Evolutionary conservation across 1,284 basidiomycete genomes (phyloP).

Genomic region (Puccinia polysora): DNA sequence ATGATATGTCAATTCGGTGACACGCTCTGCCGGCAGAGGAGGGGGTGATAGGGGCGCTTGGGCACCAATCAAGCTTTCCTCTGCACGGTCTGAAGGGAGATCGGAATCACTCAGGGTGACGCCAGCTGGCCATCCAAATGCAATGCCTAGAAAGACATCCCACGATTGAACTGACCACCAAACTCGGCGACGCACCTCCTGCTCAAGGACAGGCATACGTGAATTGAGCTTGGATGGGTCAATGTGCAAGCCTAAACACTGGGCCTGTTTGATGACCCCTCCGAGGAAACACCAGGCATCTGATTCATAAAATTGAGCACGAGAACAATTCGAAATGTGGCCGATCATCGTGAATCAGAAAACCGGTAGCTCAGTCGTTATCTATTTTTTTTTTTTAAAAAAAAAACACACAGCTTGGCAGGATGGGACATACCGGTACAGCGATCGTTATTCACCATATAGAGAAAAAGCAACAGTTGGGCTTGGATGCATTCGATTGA

Average conservation of each 20-base stretch:
- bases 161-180: slow-evolving; percentile 43
- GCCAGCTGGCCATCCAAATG: slow-evolving; percentile 42
- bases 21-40: slow-evolving; percentile 19
- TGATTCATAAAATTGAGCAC: neutral
- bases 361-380: no score
- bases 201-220: slow-evolving; percentile 13
- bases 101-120: slow-evolving; percentile 39
- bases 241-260: slow-evolving; percentile 42
- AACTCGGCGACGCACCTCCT: slow-evolving; percentile 34
- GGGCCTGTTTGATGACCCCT: slow-evolving; percentile 39
- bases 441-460: slow-evolving; percentile 42
- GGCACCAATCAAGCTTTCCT: slow-evolving; percentile 36
- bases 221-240: slow-evolving; percentile 34
- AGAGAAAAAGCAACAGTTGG: slow-evolving; percentile 21
- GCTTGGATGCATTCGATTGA: slow-evolving; percentile 41
- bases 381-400: no score
- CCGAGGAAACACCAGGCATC: slow-evolving; percentile 43
- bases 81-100: slow-evolving; percentile 26
- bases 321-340: neutral
- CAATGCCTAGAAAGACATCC: slow-evolving; percentile 38
- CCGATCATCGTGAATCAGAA: no score
- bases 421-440: slow-evolving; percentile 28
- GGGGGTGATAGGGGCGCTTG: slow-evolving; percentile 9
- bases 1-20: slow-evolving; percentile 33
- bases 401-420: neutral